Percentiles rank a stretch among this genome's conserved stretches.
phyloP scores from a whole-genome alignment of 2,329 filamentous ascomycete genomes.

The Colletotrichum acutatum region DNA sequence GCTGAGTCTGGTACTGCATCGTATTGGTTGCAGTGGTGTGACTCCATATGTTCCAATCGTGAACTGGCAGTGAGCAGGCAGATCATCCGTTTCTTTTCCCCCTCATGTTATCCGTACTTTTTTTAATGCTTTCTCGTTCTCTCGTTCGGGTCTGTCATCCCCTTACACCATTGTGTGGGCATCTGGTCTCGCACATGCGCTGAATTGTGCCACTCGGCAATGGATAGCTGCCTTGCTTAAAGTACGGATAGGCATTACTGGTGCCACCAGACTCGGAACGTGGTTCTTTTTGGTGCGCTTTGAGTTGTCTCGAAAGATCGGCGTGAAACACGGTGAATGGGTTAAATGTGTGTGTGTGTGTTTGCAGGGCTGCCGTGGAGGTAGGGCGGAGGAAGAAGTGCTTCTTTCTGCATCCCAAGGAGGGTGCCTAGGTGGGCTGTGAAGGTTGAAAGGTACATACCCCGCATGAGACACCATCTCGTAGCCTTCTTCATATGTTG shows the following conservation, averaged over 20 bases:
- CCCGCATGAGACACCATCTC: conserved; percentile 22
- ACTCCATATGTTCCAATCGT: not conserved
- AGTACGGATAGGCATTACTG: not conserved
- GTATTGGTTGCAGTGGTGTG: not conserved
- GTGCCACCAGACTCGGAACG: not conserved
- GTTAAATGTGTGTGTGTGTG: conserved; percentile 5
- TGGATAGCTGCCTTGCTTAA: conserved; percentile 2
- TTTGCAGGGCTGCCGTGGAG: conserved; percentile 33
- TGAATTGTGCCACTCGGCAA: not conserved
- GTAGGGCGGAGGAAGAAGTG: conserved; percentile 26
- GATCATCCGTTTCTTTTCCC: not conserved
- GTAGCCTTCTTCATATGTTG: conserved; percentile 22
- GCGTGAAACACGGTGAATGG: conserved; percentile 22
- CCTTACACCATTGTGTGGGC: not conserved
- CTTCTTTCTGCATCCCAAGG: not conserved
- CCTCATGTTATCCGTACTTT: not conserved
- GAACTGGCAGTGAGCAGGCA: not conserved
- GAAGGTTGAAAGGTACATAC: conserved; percentile 4
- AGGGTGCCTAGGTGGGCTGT: not conserved
- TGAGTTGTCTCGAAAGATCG: conserved; percentile 30
- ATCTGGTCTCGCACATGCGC: not conserved
- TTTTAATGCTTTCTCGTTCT: not conserved
- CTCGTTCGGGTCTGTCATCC: not conserved
- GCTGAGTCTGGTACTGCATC: not conserved
- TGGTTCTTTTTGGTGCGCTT: conserved; percentile 2